Evolutionary conservation across 2,329 filamentous ascomycete species (phyloP), one percentile per base, ranked within the genome.

Genomic region (Chrysoporthe austroafricana): DNA sequence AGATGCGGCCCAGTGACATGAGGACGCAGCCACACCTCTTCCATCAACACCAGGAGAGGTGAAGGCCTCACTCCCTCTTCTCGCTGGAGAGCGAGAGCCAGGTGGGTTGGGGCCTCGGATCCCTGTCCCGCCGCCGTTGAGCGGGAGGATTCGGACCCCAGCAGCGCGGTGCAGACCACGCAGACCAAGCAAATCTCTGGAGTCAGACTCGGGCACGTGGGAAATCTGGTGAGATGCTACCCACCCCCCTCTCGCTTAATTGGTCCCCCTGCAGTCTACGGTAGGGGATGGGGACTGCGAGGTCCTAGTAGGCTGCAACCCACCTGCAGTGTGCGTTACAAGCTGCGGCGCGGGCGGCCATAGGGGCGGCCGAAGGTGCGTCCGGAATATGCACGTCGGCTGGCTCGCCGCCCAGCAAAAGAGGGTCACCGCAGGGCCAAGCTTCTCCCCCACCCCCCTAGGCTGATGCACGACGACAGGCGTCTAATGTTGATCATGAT

Each of bases 121-220:
- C 64, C 58, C 61, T 66, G 63, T 62, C 57, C 67, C 63, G 69
- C 68, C 68, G 64, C 61, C 66, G 69, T 69, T 70, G 69, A 67
- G 68, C 67, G 69, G 69, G 67, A 69, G 69, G 62, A 67, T 71
- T 69, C 63, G 26, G n/a, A 16, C 44, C 69, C 70, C 70, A 71
- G 66, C 42, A 7, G 11, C 21, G 46, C 36, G 18, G 11, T 21
- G 18, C 57, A 26, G 57, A 57, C 13, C 52, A 46, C 39, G 43
- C 59, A 64, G 52, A 42, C 39, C 62, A 64, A 48, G 54, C 16
- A 46, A 32, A 34, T 21, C 26, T 39, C 26, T 14, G 26, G 32
- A 39, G 59, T 36, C 52, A 21, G 62, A 59, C 39, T 4, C 21
- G 43, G 42, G 43, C 62, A 64, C 62, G 62, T 64, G 62, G 62